Percentiles rank a stretch among this genome's conserved stretches.
Conservation (phyloP, 352 stramenopile species). For the Blastocystis sp. region DNA sequence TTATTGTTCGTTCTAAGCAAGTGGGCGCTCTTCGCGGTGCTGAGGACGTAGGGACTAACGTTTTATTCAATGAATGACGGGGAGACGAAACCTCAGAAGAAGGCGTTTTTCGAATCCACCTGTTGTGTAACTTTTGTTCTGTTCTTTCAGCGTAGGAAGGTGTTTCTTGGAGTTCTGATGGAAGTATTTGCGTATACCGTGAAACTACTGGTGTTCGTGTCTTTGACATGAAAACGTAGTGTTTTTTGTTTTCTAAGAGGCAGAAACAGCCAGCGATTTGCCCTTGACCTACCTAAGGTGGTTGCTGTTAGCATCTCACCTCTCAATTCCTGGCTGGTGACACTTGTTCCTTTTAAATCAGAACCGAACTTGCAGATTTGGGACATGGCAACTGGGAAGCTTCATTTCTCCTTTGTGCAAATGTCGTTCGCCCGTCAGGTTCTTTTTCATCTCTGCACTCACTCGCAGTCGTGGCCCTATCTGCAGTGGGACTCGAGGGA, state of each 20-base stretch:
- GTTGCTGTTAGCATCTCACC: slow-evolving; percentile 36
- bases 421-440: background rate
- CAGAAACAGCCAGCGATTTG: background rate
- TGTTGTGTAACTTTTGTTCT: background rate
- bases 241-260: background rate
- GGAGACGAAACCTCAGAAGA: background rate
- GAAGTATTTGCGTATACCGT: background rate
- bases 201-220: slow-evolving; percentile 33
- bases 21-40: background rate
- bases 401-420: background rate
- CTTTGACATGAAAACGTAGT: background rate
- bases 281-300: slow-evolving; percentile 7
- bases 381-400: background rate
- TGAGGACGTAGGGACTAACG: background rate
- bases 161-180: background rate
- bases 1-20: slow-evolving; percentile 7
- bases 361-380: slow-evolving; percentile 38
- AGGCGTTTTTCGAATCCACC: background rate
- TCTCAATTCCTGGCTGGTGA: slow-evolving; percentile 1
- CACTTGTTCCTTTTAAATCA: background rate
- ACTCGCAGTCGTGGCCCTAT: background rate
- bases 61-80: slow-evolving; percentile 10
- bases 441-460: background rate
- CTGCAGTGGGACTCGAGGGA: slow-evolving; percentile 1
- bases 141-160: background rate